Evolutionary conservation across 164 flowering plant species (phyloP), one percentile per base, ranked within the genome.

Genomic region (Nymphaea thermarum): DNA sequence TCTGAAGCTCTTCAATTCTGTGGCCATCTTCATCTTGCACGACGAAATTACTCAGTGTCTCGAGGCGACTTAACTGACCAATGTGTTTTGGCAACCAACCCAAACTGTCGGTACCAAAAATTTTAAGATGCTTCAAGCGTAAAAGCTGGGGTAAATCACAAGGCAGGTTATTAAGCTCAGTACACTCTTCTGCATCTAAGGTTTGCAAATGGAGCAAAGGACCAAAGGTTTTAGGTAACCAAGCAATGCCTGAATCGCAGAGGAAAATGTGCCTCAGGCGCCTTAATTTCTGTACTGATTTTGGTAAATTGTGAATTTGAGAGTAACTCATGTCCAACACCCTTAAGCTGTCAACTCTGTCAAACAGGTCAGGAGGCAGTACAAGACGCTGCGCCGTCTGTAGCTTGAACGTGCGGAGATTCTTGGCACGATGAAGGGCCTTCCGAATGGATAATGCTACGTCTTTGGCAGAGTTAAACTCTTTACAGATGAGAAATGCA

Each of bases 121-220:
- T 43, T 17, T 71, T 67, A 42, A 82, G 74, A 62, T 76, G 75
- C 1, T 75, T 59, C 12, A 82, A 67, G 36, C 67, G 68, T 4
- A 74, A 60, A 2, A 79, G 65, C 6, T 72, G 64, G 15, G 25
- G 65, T 43, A 76, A 60, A 5, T 43, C 51, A 0, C 4, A 16
- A 3, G 82, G 80, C 62, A 82, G 74, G 59, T 64, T 64, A 0
- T 4, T 4, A 1, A 81, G 80, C 18, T 4, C 10, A 2, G 3
- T 2, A 60, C 87, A 80, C 18, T 65, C 25, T 2, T 51, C 8
- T 4, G 78, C 63, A 2, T 67, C 6, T 69, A 83, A 60, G 45
- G 82, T 77, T 68, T 80, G 79, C 36, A 81, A 57, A 70, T 80
- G 70, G 57, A 25, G 69, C 6, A 81, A 67, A 14, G 25, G 25